These are phyloP conservation scores for Moelleriella libera DNA, from an alignment of 2,329 filamentous ascomycete genomes.

Conservation along the genomic window DNA sequence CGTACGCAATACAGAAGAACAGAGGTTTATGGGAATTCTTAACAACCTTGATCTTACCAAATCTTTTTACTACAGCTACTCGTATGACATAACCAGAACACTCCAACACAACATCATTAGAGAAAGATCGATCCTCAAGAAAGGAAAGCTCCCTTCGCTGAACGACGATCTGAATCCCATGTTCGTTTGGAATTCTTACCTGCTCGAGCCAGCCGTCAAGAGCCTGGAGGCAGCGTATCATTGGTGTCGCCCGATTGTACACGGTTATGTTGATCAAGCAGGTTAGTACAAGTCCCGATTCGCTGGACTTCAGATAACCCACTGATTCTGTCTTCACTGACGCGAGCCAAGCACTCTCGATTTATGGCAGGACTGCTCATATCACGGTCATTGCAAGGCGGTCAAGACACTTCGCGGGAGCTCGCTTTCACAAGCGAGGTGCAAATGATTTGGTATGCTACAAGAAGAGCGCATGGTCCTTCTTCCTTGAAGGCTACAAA, in stretches of 20 bases:
- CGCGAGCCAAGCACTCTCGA: slow-evolving; percentile 42
- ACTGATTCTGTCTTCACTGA: not conserved
- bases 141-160: slow-evolving; percentile 44
- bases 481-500: not conserved
- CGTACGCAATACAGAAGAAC: slow-evolving; percentile 69
- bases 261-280: slow-evolving; percentile 91
- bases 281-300: slow-evolving; percentile 16
- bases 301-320: not conserved
- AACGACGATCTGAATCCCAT: slow-evolving; percentile 70
- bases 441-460: slow-evolving; percentile 63
- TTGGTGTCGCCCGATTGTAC: slow-evolving; percentile 92
- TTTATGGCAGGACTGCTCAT: slow-evolving; percentile 81
- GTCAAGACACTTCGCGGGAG: slow-evolving; percentile 87
- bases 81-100: slow-evolving; percentile 87
- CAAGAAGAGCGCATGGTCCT: not conserved
- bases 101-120: slow-evolving; percentile 82
- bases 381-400: slow-evolving; percentile 88
- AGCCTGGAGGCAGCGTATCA: slow-evolving; percentile 72
- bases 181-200: slow-evolving; percentile 96
- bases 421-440: slow-evolving; percentile 84
- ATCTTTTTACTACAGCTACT: slow-evolving; percentile 97
- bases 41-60: slow-evolving; percentile 81
- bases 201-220: slow-evolving; percentile 60
- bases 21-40: slow-evolving; percentile 75
- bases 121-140: slow-evolving; percentile 57